These are phyloP conservation scores for Arbutus unedo DNA, from an alignment of 148 eudicot genomes.

Conservation along the genomic window DNA sequence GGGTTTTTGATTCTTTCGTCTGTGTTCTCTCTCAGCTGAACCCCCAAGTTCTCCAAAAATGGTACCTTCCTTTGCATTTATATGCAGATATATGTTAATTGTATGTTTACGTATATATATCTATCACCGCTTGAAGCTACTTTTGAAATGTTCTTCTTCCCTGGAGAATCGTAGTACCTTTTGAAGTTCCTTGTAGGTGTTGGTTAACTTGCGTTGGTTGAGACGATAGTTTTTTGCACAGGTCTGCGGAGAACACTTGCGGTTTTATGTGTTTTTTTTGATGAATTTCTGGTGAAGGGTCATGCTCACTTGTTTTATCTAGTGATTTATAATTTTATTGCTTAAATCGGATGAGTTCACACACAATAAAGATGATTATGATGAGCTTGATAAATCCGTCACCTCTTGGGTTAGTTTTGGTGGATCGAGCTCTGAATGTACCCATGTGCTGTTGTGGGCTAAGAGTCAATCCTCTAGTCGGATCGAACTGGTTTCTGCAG, in stretches of 20 bases:
- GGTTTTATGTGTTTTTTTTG: not conserved
- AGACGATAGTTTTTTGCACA: not conserved
- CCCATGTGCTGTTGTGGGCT: no score
- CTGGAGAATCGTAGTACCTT: no score
- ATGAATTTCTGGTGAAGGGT: not conserved
- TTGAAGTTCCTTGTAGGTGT: no score
- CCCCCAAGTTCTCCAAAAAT: not conserved
- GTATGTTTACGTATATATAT: not conserved
- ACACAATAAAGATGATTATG: not conserved
- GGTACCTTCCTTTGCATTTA: constrained; percentile 6
- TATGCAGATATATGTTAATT: not conserved
- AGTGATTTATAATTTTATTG: not conserved
- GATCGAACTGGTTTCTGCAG: no score
- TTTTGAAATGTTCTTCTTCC: not conserved
- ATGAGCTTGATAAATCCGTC: no score
- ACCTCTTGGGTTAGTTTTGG: no score
- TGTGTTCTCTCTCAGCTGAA: not conserved
- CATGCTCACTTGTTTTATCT: no score
- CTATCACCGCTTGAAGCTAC: not conserved
- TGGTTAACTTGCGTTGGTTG: not conserved
- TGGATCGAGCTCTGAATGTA: no score
- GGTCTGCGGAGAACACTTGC: not conserved
- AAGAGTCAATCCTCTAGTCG: no score
- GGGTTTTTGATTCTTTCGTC: constrained; percentile 9
- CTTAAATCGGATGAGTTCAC: not conserved